These are phyloP conservation scores for Angomonas ambiguus DNA, from an alignment of 208 protist species.

Conservation along the genomic window DNA sequence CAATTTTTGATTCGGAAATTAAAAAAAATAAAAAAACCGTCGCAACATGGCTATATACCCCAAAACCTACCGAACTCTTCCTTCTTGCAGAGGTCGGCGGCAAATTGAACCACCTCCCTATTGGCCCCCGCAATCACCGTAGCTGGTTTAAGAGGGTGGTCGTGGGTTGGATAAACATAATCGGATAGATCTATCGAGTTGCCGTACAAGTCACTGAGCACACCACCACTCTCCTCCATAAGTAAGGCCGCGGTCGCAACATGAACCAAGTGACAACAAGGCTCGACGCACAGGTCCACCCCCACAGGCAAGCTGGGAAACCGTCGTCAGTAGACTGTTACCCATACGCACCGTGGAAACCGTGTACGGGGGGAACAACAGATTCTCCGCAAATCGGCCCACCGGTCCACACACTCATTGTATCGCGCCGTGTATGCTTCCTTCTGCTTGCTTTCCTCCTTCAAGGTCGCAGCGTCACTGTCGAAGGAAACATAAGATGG, in stretches of 20 bases:
- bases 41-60: background rate
- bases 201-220: constrained; percentile 51
- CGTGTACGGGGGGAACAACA: constrained; percentile 31
- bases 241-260: constrained; percentile 54
- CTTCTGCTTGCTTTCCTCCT: background rate
- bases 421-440: background rate
- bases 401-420: constrained; percentile 10
- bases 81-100: constrained; percentile 17
- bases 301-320: constrained; percentile 59
- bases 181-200: constrained; percentile 40
- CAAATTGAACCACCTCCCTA: constrained; percentile 21
- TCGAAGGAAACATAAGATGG: constrained; percentile 30
- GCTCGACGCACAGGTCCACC: constrained; percentile 57
- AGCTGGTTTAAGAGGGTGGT: constrained; percentile 5
- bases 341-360: constrained; percentile 41
- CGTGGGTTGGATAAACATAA: background rate
- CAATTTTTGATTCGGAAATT: background rate
- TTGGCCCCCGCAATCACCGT: constrained; percentile 53
- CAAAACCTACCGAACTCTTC: constrained; percentile 43
- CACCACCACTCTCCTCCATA: constrained; percentile 65
- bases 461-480: constrained; percentile 6
- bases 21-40: background rate
- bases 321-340: constrained; percentile 34
- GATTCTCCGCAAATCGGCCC: background rate
- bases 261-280: constrained; percentile 53